These are phyloP conservation scores for Neurospora crassa DNA, from an alignment of 2,329 filamentous ascomycete species.

Conservation along the genomic window DNA sequence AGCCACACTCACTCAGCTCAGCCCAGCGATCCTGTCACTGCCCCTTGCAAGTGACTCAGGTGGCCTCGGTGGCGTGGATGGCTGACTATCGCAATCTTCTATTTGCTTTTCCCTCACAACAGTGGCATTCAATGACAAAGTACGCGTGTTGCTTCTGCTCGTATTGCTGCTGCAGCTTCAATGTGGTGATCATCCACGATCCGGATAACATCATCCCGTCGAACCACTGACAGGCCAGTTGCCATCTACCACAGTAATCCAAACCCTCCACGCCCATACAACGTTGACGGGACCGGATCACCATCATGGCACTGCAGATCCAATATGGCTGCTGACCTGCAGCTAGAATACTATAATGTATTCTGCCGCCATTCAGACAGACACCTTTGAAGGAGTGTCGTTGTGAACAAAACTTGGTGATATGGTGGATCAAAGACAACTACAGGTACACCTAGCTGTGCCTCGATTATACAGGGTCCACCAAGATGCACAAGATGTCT, in stretches of 20 bases:
- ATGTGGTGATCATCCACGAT: not conserved
- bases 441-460: not conserved
- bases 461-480: not conserved
- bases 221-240: not conserved
- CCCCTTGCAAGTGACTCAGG: not conserved
- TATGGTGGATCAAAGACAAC: not conserved
- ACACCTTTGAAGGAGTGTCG: not conserved
- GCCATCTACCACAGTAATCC: conserved; percentile 1
- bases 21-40: not conserved
- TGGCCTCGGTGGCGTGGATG: not conserved
- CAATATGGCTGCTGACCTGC: not conserved
- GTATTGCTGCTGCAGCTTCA: not conserved
- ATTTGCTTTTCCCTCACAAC: not conserved
- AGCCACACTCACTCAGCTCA: not conserved
- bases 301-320: not conserved
- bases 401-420: not conserved
- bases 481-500: not conserved
- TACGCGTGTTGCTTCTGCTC: not conserved
- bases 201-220: not conserved
- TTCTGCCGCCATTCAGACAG: not conserved
- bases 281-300: not conserved
- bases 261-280: not conserved
- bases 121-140: not conserved
- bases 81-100: not conserved
- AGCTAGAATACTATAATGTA: not conserved